Percentiles rank a stretch among this genome's conserved stretches.
Evolutionary conservation across 1,284 basidiomycete genomes (phyloP).

Genomic region (Cystobasidiaceae sp.): DNA sequence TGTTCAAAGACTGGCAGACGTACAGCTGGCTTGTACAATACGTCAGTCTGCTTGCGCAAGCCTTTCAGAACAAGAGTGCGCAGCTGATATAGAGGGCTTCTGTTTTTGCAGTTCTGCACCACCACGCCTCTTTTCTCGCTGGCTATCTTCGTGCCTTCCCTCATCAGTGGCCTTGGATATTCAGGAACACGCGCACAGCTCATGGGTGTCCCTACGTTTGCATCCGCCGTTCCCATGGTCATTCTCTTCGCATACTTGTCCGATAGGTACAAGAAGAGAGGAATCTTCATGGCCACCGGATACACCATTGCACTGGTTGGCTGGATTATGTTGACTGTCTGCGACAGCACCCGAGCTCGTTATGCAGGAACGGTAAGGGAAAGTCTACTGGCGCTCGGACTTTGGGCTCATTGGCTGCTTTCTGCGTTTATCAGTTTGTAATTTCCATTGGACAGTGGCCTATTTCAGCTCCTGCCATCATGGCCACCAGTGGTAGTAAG

Average conservation of each 20-base stretch:
- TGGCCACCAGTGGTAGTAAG: background rate
- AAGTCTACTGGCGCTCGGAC: no score
- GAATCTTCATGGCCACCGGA: background rate
- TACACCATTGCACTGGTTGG: constrained; percentile 5
- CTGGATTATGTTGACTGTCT: background rate
- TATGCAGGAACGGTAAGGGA: constrained; percentile 5
- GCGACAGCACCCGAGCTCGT: constrained; percentile 4
- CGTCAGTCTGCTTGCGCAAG: background rate
- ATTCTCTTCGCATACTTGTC: constrained; percentile 5
- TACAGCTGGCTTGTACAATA: constrained; percentile 12
- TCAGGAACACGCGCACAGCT: background rate
- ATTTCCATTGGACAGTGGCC: constrained; percentile 10
- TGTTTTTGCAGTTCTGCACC: constrained; percentile 1
- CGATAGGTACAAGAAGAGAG: constrained; percentile 1
- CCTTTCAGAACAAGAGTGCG: background rate
- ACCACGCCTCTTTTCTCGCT: constrained; percentile 5
- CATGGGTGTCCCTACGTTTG: constrained; percentile 5
- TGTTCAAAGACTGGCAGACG: constrained; percentile 6
- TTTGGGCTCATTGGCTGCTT: background rate
- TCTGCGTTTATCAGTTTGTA: constrained; percentile 2
- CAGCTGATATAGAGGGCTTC: background rate
- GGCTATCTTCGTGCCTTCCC: constrained; percentile 1
- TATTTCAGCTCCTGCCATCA: constrained; percentile 3
- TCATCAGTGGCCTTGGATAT: constrained; percentile 2
- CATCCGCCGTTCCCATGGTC: background rate